phyloP scores from a whole-genome alignment of 1,139 yeast genomes.

The Protomyces macrosporus region DNA sequence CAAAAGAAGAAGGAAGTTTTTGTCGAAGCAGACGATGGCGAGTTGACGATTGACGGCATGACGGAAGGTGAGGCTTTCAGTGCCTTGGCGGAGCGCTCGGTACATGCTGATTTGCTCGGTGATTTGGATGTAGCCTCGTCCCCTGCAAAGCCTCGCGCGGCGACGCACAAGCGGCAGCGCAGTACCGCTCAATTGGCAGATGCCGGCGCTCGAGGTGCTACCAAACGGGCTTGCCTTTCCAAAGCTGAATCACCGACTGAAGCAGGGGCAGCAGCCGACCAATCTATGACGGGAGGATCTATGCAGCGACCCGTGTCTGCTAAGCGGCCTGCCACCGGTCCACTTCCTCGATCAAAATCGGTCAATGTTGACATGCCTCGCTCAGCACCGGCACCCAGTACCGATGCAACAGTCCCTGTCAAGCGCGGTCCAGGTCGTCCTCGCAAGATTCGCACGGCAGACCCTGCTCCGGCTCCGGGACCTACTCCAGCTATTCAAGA shows the following conservation, averaged over 20 bases:
- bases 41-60: neutral
- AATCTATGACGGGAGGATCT: neutral
- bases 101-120: neutral
- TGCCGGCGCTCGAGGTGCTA: neutral
- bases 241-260: neutral
- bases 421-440: neutral
- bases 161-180: neutral
- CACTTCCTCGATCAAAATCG: neutral
- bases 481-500: neutral
- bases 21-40: neutral
- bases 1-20: neutral
- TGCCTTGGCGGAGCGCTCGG: neutral
- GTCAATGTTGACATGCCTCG: no score
- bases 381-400: neutral
- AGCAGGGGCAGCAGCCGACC: neutral
- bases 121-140: neutral
- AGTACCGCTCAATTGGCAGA: neutral
- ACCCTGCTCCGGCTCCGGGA: neutral
- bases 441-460: neutral
- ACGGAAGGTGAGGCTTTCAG: neutral
- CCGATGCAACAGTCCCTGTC: neutral
- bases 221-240: no score
- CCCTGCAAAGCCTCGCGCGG: neutral
- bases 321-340: no score
- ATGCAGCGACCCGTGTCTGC: neutral